Conservation (phyloP, 345 rosid genomes). For the Dovyalis caffra region DNA sequence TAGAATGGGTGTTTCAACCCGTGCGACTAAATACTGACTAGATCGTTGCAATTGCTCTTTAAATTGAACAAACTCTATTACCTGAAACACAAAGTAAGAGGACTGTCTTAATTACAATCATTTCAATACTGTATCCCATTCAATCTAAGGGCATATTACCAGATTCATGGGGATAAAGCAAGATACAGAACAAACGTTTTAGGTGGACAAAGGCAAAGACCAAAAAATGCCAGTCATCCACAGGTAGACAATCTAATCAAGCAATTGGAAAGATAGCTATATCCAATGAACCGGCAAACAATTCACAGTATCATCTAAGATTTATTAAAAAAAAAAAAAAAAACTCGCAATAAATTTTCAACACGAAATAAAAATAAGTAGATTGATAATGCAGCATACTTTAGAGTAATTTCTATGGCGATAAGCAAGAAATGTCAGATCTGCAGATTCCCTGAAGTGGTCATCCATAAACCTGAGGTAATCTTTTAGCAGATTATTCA, state of each 20-base stretch:
- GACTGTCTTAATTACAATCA: conserved; percentile 7
- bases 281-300: not conserved
- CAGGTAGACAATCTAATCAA: not conserved
- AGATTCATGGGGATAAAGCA: not conserved
- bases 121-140: not conserved
- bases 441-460: conserved; percentile 93
- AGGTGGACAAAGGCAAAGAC: not conserved
- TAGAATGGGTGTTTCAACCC: conserved; percentile 68
- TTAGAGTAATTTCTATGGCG: conserved; percentile 97
- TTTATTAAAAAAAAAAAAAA: not conserved
- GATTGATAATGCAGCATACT: conserved; percentile 39
- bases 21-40: conserved; percentile 70
- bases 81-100: conserved; percentile 49
- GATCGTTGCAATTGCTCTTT: conserved; percentile 83
- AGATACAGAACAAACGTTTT: not conserved
- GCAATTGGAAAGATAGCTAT: not conserved
- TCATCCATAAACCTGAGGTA: conserved; percentile 98
- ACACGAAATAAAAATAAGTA: not conserved
- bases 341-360: not conserved
- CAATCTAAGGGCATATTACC: not conserved
- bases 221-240: not conserved
- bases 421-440: conserved; percentile 94
- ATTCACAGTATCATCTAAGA: not conserved
- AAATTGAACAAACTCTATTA: conserved; percentile 91
- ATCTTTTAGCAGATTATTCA: conserved; percentile 70